Evolutionary conservation across 176 grass and related monocot species (phyloP), one percentile per base, ranked within the genome.

Genomic region (Zizania latifolia): DNA sequence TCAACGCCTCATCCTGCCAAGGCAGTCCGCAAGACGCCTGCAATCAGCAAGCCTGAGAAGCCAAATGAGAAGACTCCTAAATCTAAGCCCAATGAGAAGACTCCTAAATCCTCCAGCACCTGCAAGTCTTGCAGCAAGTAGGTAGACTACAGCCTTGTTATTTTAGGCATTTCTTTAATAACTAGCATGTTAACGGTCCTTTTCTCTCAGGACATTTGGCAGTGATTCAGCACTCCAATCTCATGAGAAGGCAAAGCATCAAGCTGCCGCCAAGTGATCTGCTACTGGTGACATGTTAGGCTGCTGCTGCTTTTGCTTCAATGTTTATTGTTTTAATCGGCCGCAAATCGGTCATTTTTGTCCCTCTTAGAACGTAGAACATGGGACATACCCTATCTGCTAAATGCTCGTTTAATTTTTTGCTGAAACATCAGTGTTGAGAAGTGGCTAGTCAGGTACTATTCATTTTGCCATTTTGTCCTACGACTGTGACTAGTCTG

Each of bases 71-170:
- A 68, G 68, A 67, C 86, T 37, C 81, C 86, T 2, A 94, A 93
- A 86, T 92, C 82, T n/a, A n/a, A n/a, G 44, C 48, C 78, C 26
- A 88, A 90, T 45, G 72, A 68, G 24, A 80, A 68, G 68, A 67
- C 86, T 37, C 81, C 86, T 2, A 94, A 93, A 86, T 92, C 82
- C 29, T 37, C 45, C 30, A 88, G 81, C 27, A 81, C 75, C 21
- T 88, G 91, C 91, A 94, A 90, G 75, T 80, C 86, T 27, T 94
- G 91, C 84, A 92, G 29, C 86, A 94, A 86, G 94, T 92, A 76
- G 35, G 68, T 60, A 5, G 10, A 34, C 30, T 65, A 32, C 74
- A 39, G 16, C 0, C 34, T 3, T 80, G 21, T 43, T 6, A 43
- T 9, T 57, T 57, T 10, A n/a, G n/a, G n/a, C n/a, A n/a, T n/a